phyloP scores from a whole-genome alignment of 2,329 filamentous ascomycete genomes.

The Amesomyces nigricolor region DNA sequence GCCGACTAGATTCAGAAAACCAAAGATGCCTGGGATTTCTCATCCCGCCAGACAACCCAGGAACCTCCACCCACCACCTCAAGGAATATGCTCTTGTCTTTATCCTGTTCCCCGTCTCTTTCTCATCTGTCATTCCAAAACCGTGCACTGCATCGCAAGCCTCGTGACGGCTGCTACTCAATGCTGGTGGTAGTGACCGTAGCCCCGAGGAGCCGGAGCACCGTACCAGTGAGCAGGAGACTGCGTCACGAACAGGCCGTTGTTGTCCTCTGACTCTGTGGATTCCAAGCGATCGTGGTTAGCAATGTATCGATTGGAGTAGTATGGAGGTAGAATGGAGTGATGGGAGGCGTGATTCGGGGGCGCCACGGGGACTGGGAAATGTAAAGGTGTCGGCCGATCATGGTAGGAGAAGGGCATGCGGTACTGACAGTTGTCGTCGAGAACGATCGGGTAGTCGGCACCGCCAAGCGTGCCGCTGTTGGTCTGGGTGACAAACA shows the following conservation, averaged over 20 bases:
- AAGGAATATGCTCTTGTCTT: not conserved
- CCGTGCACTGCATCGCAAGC: not conserved
- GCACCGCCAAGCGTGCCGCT: not conserved
- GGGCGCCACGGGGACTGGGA: not conserved
- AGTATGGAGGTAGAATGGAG: not conserved
- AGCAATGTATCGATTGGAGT: constrained; percentile 6
- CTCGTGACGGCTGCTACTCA: not conserved
- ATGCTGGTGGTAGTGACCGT: not conserved
- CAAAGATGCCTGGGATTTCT: not conserved
- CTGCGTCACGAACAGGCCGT: constrained; percentile 7
- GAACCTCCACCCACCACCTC: not conserved
- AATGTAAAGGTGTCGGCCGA: not conserved
- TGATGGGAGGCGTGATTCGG: not conserved
- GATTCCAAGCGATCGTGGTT: constrained; percentile 6
- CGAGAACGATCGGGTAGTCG: not conserved
- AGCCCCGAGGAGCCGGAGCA: not conserved
- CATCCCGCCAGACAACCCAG: not conserved
- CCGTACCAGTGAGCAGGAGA: not conserved
- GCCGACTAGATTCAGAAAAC: not conserved
- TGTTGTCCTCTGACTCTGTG: constrained; percentile 1
- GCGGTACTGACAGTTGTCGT: constrained; percentile 9
- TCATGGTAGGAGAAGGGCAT: not conserved
- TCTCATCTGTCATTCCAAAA: not conserved
- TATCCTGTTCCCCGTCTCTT: not conserved
- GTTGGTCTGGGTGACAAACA: no score